phyloP scores from a whole-genome alignment of 257 asterid species.

The Avicennia marina region DNA sequence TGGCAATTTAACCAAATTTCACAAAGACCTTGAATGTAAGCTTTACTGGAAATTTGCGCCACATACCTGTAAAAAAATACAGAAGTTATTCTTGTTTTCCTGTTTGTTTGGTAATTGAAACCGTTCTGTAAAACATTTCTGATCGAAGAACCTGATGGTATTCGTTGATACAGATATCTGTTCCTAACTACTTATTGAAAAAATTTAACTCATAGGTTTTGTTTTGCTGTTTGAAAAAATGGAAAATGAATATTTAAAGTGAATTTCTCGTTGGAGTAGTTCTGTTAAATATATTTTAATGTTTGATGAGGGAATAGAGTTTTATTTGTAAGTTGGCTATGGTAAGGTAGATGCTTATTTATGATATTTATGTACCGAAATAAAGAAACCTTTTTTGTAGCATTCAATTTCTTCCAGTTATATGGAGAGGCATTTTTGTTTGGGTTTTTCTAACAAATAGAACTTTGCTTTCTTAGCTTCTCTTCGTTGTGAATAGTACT shows the following conservation, averaged over 20 bases:
- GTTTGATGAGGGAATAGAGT: neutral
- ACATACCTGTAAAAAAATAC: neutral
- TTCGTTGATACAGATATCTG: neutral
- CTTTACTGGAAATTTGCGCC: constrained; percentile 9
- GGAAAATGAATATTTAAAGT: neutral
- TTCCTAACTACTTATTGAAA: constrained; percentile 3
- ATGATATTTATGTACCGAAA: neutral
- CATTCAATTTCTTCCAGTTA: neutral
- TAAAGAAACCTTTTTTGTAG: neutral
- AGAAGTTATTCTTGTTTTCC: constrained; percentile 3
- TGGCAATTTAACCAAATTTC: constrained; percentile 64
- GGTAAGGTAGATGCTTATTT: neutral
- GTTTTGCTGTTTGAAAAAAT: neutral
- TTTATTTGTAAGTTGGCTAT: neutral
- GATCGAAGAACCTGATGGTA: neutral
- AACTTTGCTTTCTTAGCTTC: constrained; percentile 7
- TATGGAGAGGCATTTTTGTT: neutral
- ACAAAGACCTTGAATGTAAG: constrained; percentile 82
- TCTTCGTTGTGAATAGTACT: constrained; percentile 1
- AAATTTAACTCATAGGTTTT: neutral
- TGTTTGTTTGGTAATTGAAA: neutral
- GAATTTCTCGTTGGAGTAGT: constrained; percentile 5
- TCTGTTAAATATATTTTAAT: constrained; percentile 2
- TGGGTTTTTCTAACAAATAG: neutral
- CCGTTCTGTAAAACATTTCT: neutral